Conservation (phyloP, 2,329 filamentous ascomycete species). For the Trichophyton mentagrophytes region DNA sequence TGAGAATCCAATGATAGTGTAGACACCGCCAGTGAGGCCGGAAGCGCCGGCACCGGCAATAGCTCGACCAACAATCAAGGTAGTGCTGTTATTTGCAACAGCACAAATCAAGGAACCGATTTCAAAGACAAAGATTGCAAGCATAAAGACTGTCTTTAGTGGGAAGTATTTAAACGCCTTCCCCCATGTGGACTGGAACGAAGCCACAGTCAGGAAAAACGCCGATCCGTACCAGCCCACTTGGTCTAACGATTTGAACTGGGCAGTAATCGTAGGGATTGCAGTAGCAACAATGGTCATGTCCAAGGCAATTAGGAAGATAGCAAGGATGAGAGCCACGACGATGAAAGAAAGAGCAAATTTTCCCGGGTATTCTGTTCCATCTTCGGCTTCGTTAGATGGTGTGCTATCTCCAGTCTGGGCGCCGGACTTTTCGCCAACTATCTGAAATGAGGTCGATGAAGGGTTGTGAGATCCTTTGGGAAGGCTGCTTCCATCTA, state of each 20-base stretch:
- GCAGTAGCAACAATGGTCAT: constrained; percentile 24
- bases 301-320: constrained; percentile 13
- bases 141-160: constrained; percentile 25
- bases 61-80: constrained; percentile 31
- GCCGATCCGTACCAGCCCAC: constrained; percentile 28
- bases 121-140: constrained; percentile 20
- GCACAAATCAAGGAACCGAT: constrained; percentile 18
- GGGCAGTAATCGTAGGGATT: constrained; percentile 25
- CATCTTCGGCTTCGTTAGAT: not conserved
- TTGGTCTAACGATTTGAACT: constrained; percentile 25
- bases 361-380: constrained; percentile 7
- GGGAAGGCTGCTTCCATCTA: not conserved
- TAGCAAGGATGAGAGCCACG: constrained; percentile 10
- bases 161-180: constrained; percentile 32
- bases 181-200: constrained; percentile 25
- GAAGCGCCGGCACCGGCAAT: constrained; percentile 30
- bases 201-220: constrained; percentile 22
- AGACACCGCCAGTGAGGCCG: constrained; percentile 29
- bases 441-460: not conserved
- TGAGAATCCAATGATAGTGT: constrained; percentile 15
- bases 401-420: not conserved
- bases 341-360: constrained; percentile 9
- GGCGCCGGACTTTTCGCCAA: not conserved
- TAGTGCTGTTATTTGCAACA: constrained; percentile 25
- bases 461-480: not conserved